Evolutionary conservation across 2,329 filamentous ascomycete species (phyloP).

Genomic region (Fusarium miscanthi): DNA sequence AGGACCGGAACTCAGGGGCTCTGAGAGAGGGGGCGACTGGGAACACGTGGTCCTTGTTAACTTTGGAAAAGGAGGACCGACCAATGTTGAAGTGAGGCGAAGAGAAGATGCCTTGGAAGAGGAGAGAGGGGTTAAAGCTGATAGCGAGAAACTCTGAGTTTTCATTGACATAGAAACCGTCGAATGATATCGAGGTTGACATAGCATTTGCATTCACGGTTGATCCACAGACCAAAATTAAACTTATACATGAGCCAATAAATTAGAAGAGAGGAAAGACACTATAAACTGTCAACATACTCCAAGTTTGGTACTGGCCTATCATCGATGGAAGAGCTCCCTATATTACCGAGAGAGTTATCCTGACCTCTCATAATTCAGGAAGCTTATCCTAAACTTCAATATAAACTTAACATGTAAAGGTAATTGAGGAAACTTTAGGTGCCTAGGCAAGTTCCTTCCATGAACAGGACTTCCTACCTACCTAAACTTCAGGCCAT

Average conservation of each 20-base stretch:
- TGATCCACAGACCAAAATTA: neutral
- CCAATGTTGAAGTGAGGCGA: conserved; percentile 63
- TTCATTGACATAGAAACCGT: neutral
- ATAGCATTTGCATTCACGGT: neutral
- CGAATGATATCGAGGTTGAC: neutral
- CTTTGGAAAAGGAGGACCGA: conserved; percentile 63
- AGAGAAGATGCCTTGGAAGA: conserved; percentile 62
- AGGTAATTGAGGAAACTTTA: neutral
- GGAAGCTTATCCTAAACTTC: too few relatives aligned
- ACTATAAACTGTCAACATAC: neutral
- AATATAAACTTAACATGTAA: too few relatives aligned
- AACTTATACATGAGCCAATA: neutral
- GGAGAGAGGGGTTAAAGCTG: conserved; percentile 51
- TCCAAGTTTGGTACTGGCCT: neutral
- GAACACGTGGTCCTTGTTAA: conserved; percentile 68
- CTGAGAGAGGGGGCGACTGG: conserved; percentile 64
- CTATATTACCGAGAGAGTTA: neutral
- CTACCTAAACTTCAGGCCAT: neutral
- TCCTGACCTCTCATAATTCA: neutral
- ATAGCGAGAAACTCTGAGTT: conserved; percentile 44
- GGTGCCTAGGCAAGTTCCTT: neutral
- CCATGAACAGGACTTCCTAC: neutral
- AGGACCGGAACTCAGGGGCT: conserved; percentile 63
- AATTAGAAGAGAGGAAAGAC: neutral
- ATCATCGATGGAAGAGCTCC: neutral